Base-by-base conservation (phyloP, 352 stramenopile species). In the Pythium phragmitis region DNA sequence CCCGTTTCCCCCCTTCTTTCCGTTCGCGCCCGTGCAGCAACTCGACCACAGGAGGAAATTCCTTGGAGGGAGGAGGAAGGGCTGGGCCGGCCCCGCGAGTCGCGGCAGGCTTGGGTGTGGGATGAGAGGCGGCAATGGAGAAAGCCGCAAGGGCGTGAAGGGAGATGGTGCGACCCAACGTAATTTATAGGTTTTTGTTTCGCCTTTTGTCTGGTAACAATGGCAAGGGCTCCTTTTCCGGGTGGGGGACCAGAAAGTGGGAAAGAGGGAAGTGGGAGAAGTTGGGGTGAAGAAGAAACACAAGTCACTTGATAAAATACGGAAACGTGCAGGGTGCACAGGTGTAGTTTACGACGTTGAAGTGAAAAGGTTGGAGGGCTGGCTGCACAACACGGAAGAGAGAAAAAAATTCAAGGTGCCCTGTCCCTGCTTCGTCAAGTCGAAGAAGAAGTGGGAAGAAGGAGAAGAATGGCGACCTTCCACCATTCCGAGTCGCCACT, bases 281-380 rank as follows among this genome's bases (percentile, higher is more conserved):
- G 26, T 30, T 30, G 26, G 26, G 26, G 4, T 3, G 26, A 30
- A 30, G 37, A 59, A 21, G 55, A 60, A 39, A 34, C 28, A 21
- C 23, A 30, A 58, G 59, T 39, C 59, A 60, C 21, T 48, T 28
- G 21, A 69, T 60, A 69, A 69, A 69, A 65, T 69, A 69, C 63
- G 49, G 63, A 69, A 69, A 57, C 54, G 21, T 19, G 17, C 14
- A 21, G 19, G 41, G 6, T 19, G 8, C 33, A 48, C 39, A 41
- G n/a, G 14, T 28, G 63, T 69, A 69, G 19, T 63, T 69, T 69
- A 65, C 50, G 48, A 69, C 65, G 63, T 69, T 69, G 63, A 69
- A 69, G 63, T 69, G 63, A 64, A 69, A 37, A 42, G 16, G 19
- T 4, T 39, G 11, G 34, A 39, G 7, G 7, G 34, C 34, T 39